These are phyloP conservation scores for Heliamphora exappendiculata DNA, from an alignment of 148 eudicot species.

Conservation along the genomic window DNA sequence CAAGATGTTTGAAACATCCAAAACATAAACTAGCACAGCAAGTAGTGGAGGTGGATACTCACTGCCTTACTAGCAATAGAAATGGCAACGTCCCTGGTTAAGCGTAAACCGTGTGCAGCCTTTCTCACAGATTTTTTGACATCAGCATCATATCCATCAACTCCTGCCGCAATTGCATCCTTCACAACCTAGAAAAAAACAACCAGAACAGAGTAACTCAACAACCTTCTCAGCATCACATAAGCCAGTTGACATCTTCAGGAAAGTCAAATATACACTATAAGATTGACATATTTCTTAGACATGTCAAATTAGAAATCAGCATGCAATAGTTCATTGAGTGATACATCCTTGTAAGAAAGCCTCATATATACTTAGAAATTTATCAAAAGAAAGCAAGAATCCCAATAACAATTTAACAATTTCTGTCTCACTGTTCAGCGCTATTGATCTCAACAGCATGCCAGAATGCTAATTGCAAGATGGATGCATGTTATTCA, in stretches of 20 bases:
- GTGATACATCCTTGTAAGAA: neutral
- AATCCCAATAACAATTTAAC: neutral
- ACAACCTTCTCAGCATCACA: conserved; percentile 5
- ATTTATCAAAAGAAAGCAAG: neutral
- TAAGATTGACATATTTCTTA: neutral
- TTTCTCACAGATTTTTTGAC: conserved; percentile 66
- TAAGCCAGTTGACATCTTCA: neutral
- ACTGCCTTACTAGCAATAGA: conserved; percentile 93
- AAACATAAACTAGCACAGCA: neutral
- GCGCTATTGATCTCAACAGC: neutral
- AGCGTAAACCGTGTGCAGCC: conserved; percentile 96
- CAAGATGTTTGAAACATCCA: neutral
- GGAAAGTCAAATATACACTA: neutral
- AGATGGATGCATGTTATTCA: neutral
- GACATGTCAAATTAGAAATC: neutral
- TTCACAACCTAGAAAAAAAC: conserved; percentile 54
- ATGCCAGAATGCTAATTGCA: neutral
- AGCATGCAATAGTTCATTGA: neutral
- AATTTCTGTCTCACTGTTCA: conserved; percentile 1
- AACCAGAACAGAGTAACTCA: neutral
- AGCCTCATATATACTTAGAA: neutral
- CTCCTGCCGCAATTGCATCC: conserved; percentile 81
- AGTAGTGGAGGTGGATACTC: conserved; percentile 23
- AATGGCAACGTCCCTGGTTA: conserved; percentile 86
- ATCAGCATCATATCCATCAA: conserved; percentile 75